Conservation (phyloP, 2,329 filamentous ascomycete genomes). For the Fusarium tuaranense region DNA sequence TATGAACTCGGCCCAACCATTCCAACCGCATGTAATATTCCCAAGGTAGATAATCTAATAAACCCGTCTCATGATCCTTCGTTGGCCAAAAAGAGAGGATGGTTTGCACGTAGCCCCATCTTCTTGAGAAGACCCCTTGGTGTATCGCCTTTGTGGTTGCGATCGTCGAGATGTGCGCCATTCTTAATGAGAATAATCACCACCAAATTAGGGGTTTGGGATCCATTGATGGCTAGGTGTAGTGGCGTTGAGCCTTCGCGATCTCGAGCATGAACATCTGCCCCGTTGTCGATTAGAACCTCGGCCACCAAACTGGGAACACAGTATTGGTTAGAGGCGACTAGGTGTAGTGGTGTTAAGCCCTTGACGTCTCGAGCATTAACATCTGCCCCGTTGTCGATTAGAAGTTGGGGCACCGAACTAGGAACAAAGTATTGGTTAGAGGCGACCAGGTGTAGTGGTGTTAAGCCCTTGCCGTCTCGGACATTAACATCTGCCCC, state of each 20-base stretch:
- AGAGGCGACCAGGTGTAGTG: too few species aligned
- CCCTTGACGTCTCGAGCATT: too few species aligned
- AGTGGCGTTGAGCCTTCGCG: neutral
- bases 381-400: too few species aligned
- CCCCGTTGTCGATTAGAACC: neutral
- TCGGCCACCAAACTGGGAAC: too few species aligned
- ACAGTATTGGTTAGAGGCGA: too few species aligned
- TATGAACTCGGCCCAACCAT: neutral
- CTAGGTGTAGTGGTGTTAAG: too few species aligned
- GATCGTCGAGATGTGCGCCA: neutral
- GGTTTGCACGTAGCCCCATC: accelerated
- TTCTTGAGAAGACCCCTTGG: neutral
- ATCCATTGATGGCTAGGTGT: neutral
- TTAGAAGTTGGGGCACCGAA: too few species aligned
- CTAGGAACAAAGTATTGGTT: too few species aligned
- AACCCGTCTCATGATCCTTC: neutral
- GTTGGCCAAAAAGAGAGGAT: neutral
- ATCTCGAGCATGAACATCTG: neutral
- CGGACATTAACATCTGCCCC: too few species aligned
- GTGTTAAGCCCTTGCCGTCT: too few species aligned
- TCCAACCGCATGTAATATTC: neutral
- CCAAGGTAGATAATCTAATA: neutral
- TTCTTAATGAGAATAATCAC: neutral
- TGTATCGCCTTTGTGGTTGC: neutral
- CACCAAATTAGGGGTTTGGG: accelerated